A percentile compares a stretch with the other conserved stretches of the same genome.
These are phyloP conservation scores for Colletotrichum agaves DNA, from an alignment of 2,329 filamentous ascomycete species.

Conservation along the genomic window DNA sequence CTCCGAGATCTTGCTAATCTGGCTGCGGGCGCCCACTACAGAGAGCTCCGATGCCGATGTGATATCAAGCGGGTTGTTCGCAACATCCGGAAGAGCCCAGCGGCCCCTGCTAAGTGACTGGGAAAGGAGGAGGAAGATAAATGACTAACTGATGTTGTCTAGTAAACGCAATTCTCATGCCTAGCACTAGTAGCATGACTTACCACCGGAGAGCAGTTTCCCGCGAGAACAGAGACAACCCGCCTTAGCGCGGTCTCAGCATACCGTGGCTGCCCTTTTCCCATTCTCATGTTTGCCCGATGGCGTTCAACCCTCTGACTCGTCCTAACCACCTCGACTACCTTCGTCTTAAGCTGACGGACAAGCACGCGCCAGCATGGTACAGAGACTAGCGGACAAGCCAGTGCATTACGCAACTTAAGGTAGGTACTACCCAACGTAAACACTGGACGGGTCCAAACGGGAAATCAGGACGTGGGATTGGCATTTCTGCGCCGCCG, in stretches of 20 bases:
- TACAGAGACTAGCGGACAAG: background rate
- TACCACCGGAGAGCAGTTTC: background rate
- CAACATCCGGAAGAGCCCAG: constrained; percentile 16
- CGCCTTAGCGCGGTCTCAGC: constrained; percentile 16
- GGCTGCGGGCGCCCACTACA: background rate
- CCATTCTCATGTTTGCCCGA: background rate
- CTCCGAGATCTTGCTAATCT: constrained; percentile 2
- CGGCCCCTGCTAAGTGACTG: background rate
- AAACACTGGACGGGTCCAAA: constrained; percentile 6
- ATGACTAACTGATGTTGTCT: background rate
- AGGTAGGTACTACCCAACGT: background rate
- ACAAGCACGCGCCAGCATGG: background rate
- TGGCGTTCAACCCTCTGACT: constrained; percentile 15
- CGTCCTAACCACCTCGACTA: constrained; percentile 18
- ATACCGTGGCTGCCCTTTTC: background rate
- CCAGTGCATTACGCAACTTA: background rate
- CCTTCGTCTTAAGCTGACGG: constrained; percentile 16
- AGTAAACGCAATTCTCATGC: background rate
- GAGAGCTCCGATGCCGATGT: constrained; percentile 7
- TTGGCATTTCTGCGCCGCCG: background rate
- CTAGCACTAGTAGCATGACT: constrained; percentile 15
- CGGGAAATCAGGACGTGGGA: background rate
- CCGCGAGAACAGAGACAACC: constrained; percentile 3
- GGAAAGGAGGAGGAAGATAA: background rate
- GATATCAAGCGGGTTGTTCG: constrained; percentile 15